Conservation (phyloP, 805 yeast genomes). For the Hermanozyma aechmeae region DNA sequence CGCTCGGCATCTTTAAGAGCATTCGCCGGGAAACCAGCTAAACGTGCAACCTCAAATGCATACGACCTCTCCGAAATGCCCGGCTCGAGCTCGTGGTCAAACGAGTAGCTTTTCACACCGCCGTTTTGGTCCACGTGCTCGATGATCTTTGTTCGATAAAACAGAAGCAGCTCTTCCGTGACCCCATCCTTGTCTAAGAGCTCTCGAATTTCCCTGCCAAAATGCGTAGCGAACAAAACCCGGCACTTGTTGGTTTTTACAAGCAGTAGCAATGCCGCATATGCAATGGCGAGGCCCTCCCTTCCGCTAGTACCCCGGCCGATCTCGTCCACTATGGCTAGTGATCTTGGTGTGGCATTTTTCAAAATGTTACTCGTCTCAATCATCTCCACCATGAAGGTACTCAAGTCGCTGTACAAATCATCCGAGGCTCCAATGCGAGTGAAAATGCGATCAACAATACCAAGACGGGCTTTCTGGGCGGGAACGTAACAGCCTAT, state of each 20-base stretch:
- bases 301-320: conserved; percentile 54
- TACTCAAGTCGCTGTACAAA: conserved; percentile 25
- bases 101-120: conserved; percentile 15
- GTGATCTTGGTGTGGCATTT: conserved; percentile 27
- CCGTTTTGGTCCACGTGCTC: conserved; percentile 8
- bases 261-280: conserved; percentile 57
- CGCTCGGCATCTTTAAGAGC: conserved; percentile 47
- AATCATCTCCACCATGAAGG: conserved; percentile 45
- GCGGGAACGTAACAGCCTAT: conserved; percentile 51
- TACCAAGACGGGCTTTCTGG: conserved; percentile 31
- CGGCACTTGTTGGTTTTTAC: conserved; percentile 50
- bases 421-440: conserved; percentile 33
- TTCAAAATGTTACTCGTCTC: conserved; percentile 26
- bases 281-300: conserved; percentile 84
- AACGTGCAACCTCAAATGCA: conserved; percentile 65
- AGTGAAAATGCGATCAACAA: conserved; percentile 39
- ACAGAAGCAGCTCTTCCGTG: conserved; percentile 17
- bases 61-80: conserved; percentile 73
- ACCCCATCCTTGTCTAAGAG: conserved; percentile 24
- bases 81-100: conserved; percentile 48
- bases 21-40: conserved; percentile 67
- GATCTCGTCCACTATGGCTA: conserved; percentile 34
- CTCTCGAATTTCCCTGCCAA: conserved; percentile 33
- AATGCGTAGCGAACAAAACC: conserved; percentile 86
- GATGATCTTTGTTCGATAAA: conserved; percentile 22